Evolutionary conservation across 2,329 filamentous ascomycete species (phyloP).

Genomic region (Cladophialophora carrionii): DNA sequence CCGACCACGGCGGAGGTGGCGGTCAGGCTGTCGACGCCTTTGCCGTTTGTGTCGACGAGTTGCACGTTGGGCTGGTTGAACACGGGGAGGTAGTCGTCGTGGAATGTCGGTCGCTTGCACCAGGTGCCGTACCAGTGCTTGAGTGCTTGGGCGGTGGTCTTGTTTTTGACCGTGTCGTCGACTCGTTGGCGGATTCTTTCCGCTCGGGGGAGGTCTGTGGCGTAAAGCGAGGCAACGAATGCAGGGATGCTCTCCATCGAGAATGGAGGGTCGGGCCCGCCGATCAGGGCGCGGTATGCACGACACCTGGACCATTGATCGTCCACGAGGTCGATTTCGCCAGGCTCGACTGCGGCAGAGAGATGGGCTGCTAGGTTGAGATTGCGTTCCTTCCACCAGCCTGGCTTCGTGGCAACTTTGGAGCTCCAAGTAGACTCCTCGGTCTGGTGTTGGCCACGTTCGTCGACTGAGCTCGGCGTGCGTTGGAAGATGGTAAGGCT

Average conservation of each 20-base stretch:
- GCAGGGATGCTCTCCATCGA: slow-evolving; percentile 4
- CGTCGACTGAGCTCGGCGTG: slow-evolving; percentile 46
- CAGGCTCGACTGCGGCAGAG: slow-evolving; percentile 2
- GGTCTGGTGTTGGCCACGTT: slow-evolving; percentile 13
- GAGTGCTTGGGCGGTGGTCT: slow-evolving; percentile 55
- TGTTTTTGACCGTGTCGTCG: slow-evolving; percentile 56
- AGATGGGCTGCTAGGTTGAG: slow-evolving; percentile 14
- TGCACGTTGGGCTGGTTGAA: slow-evolving; percentile 45
- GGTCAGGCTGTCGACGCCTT: slow-evolving; percentile 55
- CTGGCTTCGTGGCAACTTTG: slow-evolving; percentile 3
- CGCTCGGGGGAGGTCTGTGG: slow-evolving; percentile 48
- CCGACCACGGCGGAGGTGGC: slow-evolving; percentile 52
- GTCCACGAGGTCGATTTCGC: slow-evolving; percentile 11
- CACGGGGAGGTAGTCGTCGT: slow-evolving; percentile 52
- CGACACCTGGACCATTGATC: slow-evolving; percentile 1
- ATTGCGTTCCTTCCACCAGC: slow-evolving; percentile 20
- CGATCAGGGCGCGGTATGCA: slow-evolving; percentile 6
- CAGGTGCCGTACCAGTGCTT: slow-evolving; percentile 62
- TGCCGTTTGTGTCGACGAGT: slow-evolving; percentile 54
- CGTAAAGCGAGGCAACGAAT: slow-evolving; percentile 31
- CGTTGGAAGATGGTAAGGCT: slow-evolving; percentile 42
- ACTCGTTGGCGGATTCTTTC: slow-evolving; percentile 54
- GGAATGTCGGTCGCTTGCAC: slow-evolving; percentile 66
- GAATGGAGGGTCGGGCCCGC: slow-evolving; percentile 4
- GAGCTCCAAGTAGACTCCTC: neutral